Evolutionary conservation across 2,329 filamentous ascomycete species (phyloP).

Genomic region (Diaporthe australafricana): DNA sequence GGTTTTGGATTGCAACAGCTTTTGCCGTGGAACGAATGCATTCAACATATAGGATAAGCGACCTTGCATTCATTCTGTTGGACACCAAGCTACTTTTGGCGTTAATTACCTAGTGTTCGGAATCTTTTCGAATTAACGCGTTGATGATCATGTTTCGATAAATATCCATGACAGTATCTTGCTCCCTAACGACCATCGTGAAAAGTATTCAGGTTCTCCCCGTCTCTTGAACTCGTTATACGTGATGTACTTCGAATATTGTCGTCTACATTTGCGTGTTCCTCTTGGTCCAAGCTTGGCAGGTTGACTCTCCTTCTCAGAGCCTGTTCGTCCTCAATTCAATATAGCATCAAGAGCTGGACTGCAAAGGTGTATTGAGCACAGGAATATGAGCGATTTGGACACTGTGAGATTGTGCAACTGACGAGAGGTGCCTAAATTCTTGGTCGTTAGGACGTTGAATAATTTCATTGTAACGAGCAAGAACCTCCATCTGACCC

Average conservation of each 20-base stretch:
- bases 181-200: too few relatives aligned
- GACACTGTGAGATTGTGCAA: not conserved
- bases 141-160: too few relatives aligned
- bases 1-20: not conserved
- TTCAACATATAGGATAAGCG: too few relatives aligned
- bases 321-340: not conserved
- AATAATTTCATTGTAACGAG: too few relatives aligned
- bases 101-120: too few relatives aligned
- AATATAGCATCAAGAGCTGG: not conserved
- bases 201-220: too few relatives aligned
- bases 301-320: rapidly evolving
- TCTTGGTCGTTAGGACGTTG: not conserved
- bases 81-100: too few relatives aligned
- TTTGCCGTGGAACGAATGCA: not conserved
- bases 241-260: not conserved
- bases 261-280: not conserved
- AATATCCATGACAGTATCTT: too few relatives aligned
- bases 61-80: too few relatives aligned
- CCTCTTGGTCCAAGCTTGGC: not conserved
- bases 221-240: too few relatives aligned
- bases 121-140: too few relatives aligned
- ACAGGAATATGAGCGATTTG: not conserved
- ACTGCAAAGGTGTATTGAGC: not conserved
- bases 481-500: too few relatives aligned
- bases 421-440: not conserved